Conservation (phyloP, 2,329 filamentous ascomycete genomes). For the Neobulgaria alba region DNA sequence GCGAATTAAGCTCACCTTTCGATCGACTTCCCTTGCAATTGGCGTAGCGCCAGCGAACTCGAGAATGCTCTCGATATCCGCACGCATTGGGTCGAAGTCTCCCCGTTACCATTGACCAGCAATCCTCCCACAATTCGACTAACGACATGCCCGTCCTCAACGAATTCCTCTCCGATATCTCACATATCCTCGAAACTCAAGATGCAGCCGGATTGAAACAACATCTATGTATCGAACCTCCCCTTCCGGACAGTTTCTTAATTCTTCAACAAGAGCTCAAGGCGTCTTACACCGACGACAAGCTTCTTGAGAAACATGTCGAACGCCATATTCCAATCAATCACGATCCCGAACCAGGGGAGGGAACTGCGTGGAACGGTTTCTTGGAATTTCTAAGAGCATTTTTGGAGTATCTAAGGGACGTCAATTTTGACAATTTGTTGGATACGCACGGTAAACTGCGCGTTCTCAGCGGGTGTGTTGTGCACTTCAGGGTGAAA, state of each 20-base stretch:
- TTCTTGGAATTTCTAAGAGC: constrained; percentile 73
- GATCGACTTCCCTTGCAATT: no score
- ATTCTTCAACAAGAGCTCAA: constrained; percentile 61
- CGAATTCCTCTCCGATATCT: constrained; percentile 60
- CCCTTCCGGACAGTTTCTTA: constrained; percentile 57
- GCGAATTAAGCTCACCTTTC: no score
- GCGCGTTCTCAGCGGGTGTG: constrained; percentile 66
- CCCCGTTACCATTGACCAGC: background rate
- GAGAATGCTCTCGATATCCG: no score
- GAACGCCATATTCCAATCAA: constrained; percentile 56
- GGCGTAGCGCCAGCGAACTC: no score
- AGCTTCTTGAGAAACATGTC: constrained; percentile 51
- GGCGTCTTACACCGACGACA: constrained; percentile 36
- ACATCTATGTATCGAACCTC: constrained; percentile 69
- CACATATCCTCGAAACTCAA: constrained; percentile 49
- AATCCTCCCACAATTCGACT: background rate
- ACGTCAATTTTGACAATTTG: constrained; percentile 69
- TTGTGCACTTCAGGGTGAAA: constrained; percentile 14
- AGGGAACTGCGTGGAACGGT: constrained; percentile 62
- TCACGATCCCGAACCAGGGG: constrained; percentile 48
- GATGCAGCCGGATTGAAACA: constrained; percentile 58
- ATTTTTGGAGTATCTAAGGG: constrained; percentile 73
- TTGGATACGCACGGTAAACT: constrained; percentile 68
- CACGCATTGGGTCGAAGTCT: no score
- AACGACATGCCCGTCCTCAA: constrained; percentile 51